Evolutionary conservation across 768 basidiomycete species (phyloP).

Genomic region (Panus rudis): DNA sequence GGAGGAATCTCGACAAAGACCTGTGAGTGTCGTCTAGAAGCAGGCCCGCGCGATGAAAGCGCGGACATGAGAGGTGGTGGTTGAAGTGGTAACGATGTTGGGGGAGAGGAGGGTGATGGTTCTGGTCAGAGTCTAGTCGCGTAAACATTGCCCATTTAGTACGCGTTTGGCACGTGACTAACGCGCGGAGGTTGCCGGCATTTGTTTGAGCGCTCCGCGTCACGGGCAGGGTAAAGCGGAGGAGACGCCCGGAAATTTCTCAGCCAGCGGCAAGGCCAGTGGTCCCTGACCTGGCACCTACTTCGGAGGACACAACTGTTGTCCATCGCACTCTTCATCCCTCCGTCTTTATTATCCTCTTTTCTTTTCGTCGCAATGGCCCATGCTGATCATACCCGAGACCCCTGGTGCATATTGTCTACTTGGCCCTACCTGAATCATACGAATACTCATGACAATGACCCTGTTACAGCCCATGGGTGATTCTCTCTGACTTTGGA

Average conservation of each 20-base stretch:
- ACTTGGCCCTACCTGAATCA: not conserved
- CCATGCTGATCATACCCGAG: constrained; percentile 88
- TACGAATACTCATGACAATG: not conserved
- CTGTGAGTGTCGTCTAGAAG: constrained; percentile 30
- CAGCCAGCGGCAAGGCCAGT: not conserved
- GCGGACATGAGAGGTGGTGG: not conserved
- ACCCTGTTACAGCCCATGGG: constrained; percentile 72
- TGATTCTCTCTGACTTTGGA: constrained; percentile 96
- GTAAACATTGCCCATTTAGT: constrained; percentile 1
- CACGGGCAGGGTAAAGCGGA: no score
- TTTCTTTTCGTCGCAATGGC: constrained; percentile 47
- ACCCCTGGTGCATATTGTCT: constrained; percentile 66
- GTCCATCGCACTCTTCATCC: constrained; percentile 7
- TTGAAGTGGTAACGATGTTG: not conserved
- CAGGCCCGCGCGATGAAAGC: constrained; percentile 9
- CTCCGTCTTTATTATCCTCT: not conserved
- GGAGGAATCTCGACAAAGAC: constrained; percentile 57
- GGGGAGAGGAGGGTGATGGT: not conserved
- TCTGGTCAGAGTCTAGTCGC: constrained; percentile 6
- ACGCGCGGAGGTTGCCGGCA: constrained; percentile 18
- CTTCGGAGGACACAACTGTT: constrained; percentile 1
- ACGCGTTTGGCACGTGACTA: constrained; percentile 10
- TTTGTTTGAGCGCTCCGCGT: constrained; percentile 18
- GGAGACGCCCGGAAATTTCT: no score
- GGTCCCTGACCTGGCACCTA: not conserved